These are phyloP conservation scores for Tuber borchii DNA, from an alignment of 495 filamentous ascomycete genomes.

Conservation along the genomic window DNA sequence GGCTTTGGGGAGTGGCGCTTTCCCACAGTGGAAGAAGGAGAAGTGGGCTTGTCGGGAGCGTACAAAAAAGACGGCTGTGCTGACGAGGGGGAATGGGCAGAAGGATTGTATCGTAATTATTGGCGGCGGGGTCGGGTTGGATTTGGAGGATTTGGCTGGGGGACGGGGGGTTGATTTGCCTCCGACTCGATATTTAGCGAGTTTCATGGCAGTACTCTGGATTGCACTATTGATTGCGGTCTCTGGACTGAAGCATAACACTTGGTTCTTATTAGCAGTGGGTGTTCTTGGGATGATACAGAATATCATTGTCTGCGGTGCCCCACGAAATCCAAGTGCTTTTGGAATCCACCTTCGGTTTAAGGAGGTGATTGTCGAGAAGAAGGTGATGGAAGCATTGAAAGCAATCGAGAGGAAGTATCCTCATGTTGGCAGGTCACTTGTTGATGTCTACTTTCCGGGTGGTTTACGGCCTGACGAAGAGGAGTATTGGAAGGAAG, in stretches of 20 bases:
- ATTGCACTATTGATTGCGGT: conserved; percentile 44
- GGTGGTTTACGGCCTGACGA: conserved; percentile 31
- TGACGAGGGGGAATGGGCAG: conserved; percentile 48
- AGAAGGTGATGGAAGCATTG: conserved; percentile 44
- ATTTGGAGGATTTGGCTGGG: conserved; percentile 49
- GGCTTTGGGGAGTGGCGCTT: conserved; percentile 40
- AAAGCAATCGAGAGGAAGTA: conserved; percentile 41
- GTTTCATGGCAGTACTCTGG: conserved; percentile 42
- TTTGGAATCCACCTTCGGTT: conserved; percentile 42
- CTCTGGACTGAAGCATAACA: conserved; percentile 39
- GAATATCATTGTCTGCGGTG: conserved; percentile 45
- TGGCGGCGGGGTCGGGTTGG: conserved; percentile 43
- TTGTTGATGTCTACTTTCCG: conserved; percentile 43
- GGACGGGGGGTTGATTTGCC: conserved; percentile 7
- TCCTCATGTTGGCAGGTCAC: conserved; percentile 36
- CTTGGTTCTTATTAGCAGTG: conserved; percentile 46
- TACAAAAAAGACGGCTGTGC: conserved; percentile 39
- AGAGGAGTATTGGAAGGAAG: conserved; percentile 12
- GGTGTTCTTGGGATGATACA: conserved; percentile 47
- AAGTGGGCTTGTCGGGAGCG: conserved; percentile 48
- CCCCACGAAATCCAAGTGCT: conserved; percentile 32
- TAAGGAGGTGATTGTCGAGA: conserved; percentile 30
- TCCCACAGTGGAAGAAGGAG: conserved; percentile 51
- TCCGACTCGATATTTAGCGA: background rate
- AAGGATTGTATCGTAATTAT: conserved; percentile 47